These are phyloP conservation scores for Mallotus nudiflorus DNA, from an alignment of 345 rosid genomes.

Conservation along the genomic window DNA sequence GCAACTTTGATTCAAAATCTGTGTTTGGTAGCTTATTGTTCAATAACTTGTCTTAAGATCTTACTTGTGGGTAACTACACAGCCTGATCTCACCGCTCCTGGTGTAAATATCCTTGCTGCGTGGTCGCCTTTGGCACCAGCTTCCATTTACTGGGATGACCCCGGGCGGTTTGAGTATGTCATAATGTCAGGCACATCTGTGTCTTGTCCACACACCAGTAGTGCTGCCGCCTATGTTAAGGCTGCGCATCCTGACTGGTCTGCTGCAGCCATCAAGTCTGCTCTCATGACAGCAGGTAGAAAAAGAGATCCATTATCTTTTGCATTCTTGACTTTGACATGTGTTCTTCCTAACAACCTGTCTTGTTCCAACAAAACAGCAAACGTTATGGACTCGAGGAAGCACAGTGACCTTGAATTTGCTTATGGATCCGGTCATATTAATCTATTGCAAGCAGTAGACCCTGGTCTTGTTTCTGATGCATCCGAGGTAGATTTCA, in stretches of 20 bases:
- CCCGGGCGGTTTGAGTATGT: slow-evolving; percentile 6
- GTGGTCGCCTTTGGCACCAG: slow-evolving; percentile 19
- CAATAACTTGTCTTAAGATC: background rate
- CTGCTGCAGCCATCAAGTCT: slow-evolving; percentile 24
- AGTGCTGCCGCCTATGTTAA: slow-evolving; percentile 32
- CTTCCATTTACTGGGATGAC: background rate
- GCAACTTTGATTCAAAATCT: background rate
- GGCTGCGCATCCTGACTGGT: slow-evolving; percentile 36
- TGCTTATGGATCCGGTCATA: slow-evolving; percentile 15
- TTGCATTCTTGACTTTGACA: no score
- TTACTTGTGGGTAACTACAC: background rate
- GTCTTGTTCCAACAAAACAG: no score
- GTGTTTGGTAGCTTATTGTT: no score
- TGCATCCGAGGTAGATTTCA: slow-evolving; percentile 20
- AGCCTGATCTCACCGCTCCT: slow-evolving; percentile 28
- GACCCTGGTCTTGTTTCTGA: slow-evolving; percentile 16
- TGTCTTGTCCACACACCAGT: slow-evolving; percentile 28
- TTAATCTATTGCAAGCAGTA: slow-evolving; percentile 13
- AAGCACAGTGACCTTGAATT: slow-evolving; percentile 25
- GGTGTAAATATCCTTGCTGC: slow-evolving; percentile 29
- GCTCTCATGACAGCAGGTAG: slow-evolving; percentile 34
- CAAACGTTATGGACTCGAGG: slow-evolving; percentile 7
- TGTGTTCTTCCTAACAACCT: no score
- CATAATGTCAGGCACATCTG: slow-evolving; percentile 24
- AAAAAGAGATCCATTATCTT: no score